These are phyloP conservation scores for Bisporella sp. DNA, from an alignment of 2,329 filamentous ascomycete genomes.

Conservation along the genomic window DNA sequence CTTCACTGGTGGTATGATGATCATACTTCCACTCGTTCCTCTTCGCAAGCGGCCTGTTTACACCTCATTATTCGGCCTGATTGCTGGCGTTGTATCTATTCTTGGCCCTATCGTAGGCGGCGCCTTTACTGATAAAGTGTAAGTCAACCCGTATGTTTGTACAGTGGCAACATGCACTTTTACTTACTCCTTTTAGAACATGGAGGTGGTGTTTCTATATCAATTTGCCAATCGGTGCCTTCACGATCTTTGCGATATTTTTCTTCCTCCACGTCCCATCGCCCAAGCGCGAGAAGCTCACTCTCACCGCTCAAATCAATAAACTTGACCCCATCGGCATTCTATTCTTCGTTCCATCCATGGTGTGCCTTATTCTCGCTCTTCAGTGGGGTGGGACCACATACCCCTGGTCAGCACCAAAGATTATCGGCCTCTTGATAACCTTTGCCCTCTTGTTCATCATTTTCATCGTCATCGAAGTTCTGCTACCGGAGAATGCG, in stretches of 20 bases:
- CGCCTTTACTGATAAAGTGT: constrained; percentile 49
- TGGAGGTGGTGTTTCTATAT: constrained; percentile 46
- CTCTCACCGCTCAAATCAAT: constrained; percentile 37
- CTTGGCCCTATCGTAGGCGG: too few species aligned
- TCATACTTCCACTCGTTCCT: constrained; percentile 29
- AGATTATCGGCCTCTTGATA: neutral
- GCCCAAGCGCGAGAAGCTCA: neutral
- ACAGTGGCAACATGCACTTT: too few species aligned
- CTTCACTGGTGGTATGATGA: constrained; percentile 33
- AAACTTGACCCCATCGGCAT: neutral
- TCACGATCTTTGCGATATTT: neutral
- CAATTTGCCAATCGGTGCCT: constrained; percentile 36
- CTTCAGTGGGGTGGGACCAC: neutral
- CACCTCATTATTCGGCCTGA: constrained; percentile 25
- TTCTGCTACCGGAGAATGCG: neutral
- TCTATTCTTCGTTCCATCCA: neutral
- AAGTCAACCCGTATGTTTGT: too few species aligned
- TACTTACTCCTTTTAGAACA: constrained; percentile 15
- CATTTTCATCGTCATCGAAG: neutral
- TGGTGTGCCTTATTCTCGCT: neutral
- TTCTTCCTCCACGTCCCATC: constrained; percentile 17
- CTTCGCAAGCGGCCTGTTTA: constrained; percentile 13
- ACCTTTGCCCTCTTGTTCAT: neutral
- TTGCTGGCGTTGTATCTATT: neutral
- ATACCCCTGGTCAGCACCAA: neutral